A percentile compares a stretch with the other conserved stretches of the same genome.
These are phyloP conservation scores for Boletus pseudo-olivaceus DNA, from an alignment of 768 basidiomycete genomes.

Conservation along the genomic window DNA sequence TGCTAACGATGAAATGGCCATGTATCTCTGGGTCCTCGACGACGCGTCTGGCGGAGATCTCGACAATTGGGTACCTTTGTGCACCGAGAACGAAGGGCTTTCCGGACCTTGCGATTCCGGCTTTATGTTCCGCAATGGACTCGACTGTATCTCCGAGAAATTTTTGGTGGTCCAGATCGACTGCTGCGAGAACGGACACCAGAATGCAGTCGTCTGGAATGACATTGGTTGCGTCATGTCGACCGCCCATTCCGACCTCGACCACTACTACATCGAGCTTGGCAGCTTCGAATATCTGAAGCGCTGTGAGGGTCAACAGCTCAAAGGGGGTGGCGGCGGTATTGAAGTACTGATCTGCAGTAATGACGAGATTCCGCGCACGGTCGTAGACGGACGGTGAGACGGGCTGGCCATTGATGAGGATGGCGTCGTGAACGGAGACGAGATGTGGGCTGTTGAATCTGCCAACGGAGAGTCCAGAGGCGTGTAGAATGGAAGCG, in stretches of 20 bases:
- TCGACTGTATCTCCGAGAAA: constrained; percentile 78
- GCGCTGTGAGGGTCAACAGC: constrained; percentile 76
- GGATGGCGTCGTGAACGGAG: constrained; percentile 71
- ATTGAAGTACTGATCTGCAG: constrained; percentile 39
- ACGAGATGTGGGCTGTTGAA: constrained; percentile 95
- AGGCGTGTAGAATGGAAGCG: constrained; percentile 64
- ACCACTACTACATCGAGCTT: constrained; percentile 79
- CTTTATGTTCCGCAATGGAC: constrained; percentile 80
- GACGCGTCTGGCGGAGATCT: constrained; percentile 39
- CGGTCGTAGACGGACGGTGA: constrained; percentile 42
- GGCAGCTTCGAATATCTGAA: constrained; percentile 65
- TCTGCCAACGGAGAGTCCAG: constrained; percentile 62
- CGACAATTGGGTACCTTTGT: constrained; percentile 54
- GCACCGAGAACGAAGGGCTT: constrained; percentile 63
- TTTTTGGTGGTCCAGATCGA: constrained; percentile 91
- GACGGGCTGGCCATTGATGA: constrained; percentile 58
- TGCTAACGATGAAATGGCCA: constrained; percentile 38
- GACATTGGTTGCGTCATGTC: constrained; percentile 89
- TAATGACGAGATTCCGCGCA: constrained; percentile 47
- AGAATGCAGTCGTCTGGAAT: constrained; percentile 67
- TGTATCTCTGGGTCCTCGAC: constrained; percentile 37
- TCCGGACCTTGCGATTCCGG: constrained; percentile 66
- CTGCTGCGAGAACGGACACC: constrained; percentile 77
- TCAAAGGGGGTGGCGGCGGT: constrained; percentile 74
- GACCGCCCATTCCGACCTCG: constrained; percentile 95